Percentiles rank a stretch among this genome's conserved stretches.
Evolutionary conservation across 2,329 filamentous ascomycete species (phyloP).

Genomic region (Sporothrix protearum): DNA sequence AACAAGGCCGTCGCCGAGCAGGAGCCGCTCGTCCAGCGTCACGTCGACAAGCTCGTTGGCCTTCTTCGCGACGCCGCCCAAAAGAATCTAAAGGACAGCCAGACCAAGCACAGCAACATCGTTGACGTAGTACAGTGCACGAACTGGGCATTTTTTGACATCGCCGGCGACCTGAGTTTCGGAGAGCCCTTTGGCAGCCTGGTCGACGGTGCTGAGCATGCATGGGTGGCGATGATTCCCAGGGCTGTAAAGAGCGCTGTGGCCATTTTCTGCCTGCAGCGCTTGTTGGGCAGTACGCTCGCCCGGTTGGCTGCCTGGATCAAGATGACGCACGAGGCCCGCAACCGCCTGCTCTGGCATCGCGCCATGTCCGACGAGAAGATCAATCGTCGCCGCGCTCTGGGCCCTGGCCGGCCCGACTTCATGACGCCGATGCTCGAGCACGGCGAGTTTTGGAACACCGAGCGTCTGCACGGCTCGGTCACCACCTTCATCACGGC

Average conservation of each 20-base stretch:
- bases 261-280: neutral
- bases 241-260: constrained; percentile 28
- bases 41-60: constrained; percentile 22
- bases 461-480: constrained; percentile 18
- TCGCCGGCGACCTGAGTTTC: constrained; percentile 44
- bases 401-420: constrained; percentile 22
- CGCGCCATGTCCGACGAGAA: constrained; percentile 5
- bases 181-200: constrained; percentile 43
- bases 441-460: constrained; percentile 8
- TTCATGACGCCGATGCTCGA: constrained; percentile 26
- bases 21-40: constrained; percentile 21
- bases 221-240: constrained; percentile 33
- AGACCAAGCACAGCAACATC: constrained; percentile 11
- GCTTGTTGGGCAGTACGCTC: constrained; percentile 18
- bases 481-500: constrained; percentile 40
- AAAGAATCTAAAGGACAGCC: neutral
- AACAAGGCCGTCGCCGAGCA: constrained; percentile 27
- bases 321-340: neutral
- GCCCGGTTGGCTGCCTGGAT: neutral
- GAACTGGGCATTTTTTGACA: constrained; percentile 40
- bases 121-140: constrained; percentile 47
- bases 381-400: constrained; percentile 16
- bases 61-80: constrained; percentile 16
- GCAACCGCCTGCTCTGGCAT: constrained; percentile 4
- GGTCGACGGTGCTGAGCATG: constrained; percentile 30